Evolutionary conservation across 352 stramenopile species (phyloP), one percentile per base, ranked within the genome.

Genomic region (Phytophthora syringae): DNA sequence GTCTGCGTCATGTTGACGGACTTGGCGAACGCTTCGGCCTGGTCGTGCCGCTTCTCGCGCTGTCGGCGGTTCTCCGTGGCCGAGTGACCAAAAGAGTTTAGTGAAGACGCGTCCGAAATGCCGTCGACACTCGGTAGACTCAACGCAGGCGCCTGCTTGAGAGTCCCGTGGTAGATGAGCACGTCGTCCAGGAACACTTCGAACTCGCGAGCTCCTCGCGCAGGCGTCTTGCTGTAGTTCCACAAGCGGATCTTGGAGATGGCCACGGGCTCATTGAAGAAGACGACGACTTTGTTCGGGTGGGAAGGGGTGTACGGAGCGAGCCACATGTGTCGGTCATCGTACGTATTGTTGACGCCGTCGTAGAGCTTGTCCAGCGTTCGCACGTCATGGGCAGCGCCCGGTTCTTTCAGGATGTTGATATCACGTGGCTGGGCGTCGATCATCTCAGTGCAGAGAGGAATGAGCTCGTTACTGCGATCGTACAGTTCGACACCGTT

Each of bases 191-290:
- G 51, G 42, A 90, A 86, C 22, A 97, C 64, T 36, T 92, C 83
- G 49, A 96, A 92, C 59, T 96, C 86, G 7, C 72, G 72, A 0
- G 91, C 90, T 18, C 90, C 90, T 7, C 90, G 82, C 2, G 74
- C 40, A 1, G 88, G 83, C 7, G 90, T 95, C 69, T 94, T 95
- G 72, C 74, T 90, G 72, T 97, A 97, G 59, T 97, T 96, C 82
- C 82, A 95, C 15, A 96, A n/a, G 1, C 78, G 84, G 55, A 95
- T 86, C 45, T 82, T 84, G 18, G 86, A 94, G n/a, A 95, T 59
- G 1, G 81, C 81, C 13, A 94, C 70, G 0, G 85, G 85, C 24
- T 86, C 77, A 51, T 96, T 88, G 67, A 93, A 96, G 40, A 92
- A 87, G 20, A 93, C 56, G 11, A 89, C 74, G 24, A 96, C 64